phyloP scores from a whole-genome alignment of 1,284 basidiomycete genomes.

The Apiotrichum gracile region DNA sequence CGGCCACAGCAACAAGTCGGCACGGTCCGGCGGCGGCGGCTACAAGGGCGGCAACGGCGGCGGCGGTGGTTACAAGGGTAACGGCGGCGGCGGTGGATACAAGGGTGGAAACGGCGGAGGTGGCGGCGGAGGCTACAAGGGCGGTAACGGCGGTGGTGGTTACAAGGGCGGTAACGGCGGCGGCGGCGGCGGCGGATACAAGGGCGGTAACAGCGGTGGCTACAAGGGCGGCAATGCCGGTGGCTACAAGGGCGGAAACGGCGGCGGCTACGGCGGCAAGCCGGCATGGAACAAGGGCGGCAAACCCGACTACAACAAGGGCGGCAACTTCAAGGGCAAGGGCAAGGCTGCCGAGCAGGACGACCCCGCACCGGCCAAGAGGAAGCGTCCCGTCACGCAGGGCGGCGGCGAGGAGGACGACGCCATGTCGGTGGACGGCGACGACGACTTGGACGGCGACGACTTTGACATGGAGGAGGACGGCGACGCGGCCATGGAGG shows the following conservation, averaged over 20 bases:
- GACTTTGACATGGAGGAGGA: slow-evolving; percentile 14
- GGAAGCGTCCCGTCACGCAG: slow-evolving; percentile 35
- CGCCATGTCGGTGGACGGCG: slow-evolving; percentile 22
- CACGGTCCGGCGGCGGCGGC: background rate
- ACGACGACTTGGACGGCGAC: slow-evolving; percentile 22
- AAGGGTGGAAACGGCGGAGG: background rate
- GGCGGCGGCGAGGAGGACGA: slow-evolving; percentile 38
- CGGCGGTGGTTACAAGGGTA: background rate
- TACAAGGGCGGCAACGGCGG: background rate
- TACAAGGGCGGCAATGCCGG: background rate
- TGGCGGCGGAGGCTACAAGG: background rate
- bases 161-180: background rate
- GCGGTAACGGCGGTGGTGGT: background rate
- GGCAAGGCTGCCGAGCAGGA: slow-evolving; percentile 1
- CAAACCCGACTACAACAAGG: slow-evolving; percentile 1
- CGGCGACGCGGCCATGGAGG: slow-evolving; percentile 3
- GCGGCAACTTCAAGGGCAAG: slow-evolving; percentile 6
- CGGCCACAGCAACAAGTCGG: background rate
- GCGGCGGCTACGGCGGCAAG: background rate
- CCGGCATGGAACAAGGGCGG: background rate
- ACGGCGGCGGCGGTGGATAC: background rate
- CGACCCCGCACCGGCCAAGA: slow-evolving; percentile 3
- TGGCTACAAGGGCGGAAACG: background rate
- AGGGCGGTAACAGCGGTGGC: background rate
- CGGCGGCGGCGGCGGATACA: background rate